Base-by-base conservation (phyloP, 371 early-diverging fungal species). In the Conidiobolus incongruus region DNA sequence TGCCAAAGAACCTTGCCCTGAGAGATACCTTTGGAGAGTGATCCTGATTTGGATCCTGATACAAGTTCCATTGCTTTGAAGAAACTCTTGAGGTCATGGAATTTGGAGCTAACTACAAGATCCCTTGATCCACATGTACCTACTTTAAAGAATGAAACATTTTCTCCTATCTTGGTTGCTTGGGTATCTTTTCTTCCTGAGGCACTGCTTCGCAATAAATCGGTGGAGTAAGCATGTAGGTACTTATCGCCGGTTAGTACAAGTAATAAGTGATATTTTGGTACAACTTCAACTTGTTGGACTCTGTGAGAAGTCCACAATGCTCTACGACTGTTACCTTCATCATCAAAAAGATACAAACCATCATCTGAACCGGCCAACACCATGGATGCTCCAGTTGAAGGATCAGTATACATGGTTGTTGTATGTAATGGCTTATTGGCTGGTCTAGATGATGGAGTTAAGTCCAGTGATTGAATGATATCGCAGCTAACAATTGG, bases 291-390 rank as follows among this genome's bases (percentile, higher is more conserved):
- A 34, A 92, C 66, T 54, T 92, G 88, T n/a, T 66, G 63, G 13
- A 89, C 76, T 47, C 72, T 74, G 36, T 86, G 84, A 23, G 31
- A 44, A 81, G 60, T 11, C 72, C 64, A 35, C 86, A 50, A 21
- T 75, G 65, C 33, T 64, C 63, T 32, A 63, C 47, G 15, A 63
- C 48, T 35, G 47, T 56, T 8, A 47, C 42, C 30, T 24, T 38
- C 57, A 4, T 54, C 52, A 10, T 55, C 56, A 11, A 66, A 65
- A 10, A 73, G 66, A 51, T 68, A 84, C 4, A 90, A 65, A 22
- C 89, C 91, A 6, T 62, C 55, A 42, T 88, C 88, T 1, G 88
- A 82, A 36, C 86, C 91, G 24, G 87, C 68, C 2, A 72, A 77
- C 32, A 80, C 61, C 40, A 72, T 63, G n/a, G 56, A 63, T 46